Conservation (phyloP, 1,284 basidiomycete genomes). For the Ustilago curta region DNA sequence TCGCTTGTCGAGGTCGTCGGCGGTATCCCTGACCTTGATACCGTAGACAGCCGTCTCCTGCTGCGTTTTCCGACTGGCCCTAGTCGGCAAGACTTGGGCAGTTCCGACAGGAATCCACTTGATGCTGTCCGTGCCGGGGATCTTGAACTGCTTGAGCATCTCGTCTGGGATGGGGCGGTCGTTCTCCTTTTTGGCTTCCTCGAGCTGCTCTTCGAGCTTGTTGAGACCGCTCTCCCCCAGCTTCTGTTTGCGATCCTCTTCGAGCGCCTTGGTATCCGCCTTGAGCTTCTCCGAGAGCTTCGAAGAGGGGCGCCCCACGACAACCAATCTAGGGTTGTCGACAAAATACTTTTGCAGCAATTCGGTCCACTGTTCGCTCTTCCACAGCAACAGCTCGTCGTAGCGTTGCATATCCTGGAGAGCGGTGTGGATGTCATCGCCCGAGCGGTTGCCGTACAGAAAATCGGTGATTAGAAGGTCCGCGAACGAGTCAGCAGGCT, state of each 20-base stretch:
- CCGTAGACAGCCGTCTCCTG: slow-evolving; percentile 27
- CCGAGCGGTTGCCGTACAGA: slow-evolving; percentile 86
- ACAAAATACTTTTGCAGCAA: slow-evolving; percentile 79
- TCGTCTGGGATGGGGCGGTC: slow-evolving; percentile 83
- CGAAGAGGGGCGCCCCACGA: slow-evolving; percentile 89
- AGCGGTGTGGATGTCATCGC: slow-evolving; percentile 79
- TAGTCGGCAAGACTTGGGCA: slow-evolving; percentile 35
- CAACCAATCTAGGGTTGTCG: slow-evolving; percentile 66
- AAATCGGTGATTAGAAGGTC: slow-evolving; percentile 78
- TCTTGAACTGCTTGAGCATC: slow-evolving; percentile 82
- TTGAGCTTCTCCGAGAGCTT: slow-evolving; percentile 85
- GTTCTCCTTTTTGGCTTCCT: slow-evolving; percentile 87
- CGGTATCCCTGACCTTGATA: slow-evolving; percentile 49
- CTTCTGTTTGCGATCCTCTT: slow-evolving; percentile 77
- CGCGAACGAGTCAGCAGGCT: slow-evolving; percentile 72
- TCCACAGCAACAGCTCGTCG: slow-evolving; percentile 76
- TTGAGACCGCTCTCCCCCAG: slow-evolving; percentile 86
- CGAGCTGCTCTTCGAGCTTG: slow-evolving; percentile 78
- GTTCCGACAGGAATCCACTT: slow-evolving; percentile 94
- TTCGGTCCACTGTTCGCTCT: slow-evolving; percentile 80
- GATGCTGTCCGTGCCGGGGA: slow-evolving; percentile 78
- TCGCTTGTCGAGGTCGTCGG: slow-evolving; percentile 43
- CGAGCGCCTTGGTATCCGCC: slow-evolving; percentile 81
- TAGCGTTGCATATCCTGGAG: slow-evolving; percentile 86
- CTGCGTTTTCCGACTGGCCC: background rate